Evolutionary conservation across 2,329 filamentous ascomycete species (phyloP), one percentile per base, ranked within the genome.

Genomic region (Gremmenia infestans): DNA sequence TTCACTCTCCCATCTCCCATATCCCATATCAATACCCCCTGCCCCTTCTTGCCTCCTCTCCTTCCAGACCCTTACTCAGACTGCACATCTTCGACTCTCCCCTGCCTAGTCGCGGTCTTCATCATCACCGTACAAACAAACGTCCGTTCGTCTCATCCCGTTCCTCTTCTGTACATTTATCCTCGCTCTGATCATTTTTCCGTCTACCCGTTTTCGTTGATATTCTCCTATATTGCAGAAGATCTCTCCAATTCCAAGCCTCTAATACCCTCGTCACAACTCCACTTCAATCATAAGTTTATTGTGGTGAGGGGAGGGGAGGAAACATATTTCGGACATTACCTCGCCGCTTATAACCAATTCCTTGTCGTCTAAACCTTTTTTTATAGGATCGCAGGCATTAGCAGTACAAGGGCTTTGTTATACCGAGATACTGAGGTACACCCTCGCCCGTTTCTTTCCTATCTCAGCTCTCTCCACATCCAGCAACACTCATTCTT

Each of bases 341-440:
- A 58, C 62, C 61, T 57, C 60, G 54, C 65, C 62, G 61, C 61
- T 66, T 67, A 61, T 56, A 51, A 52, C 55, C 53, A 58, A 48
- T 50, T 61, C 57, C 56, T 50, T 50, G 54, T 62, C 57, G 53
- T 58, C 53, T 57, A 57, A 57, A 54, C 57, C 65, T 63, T 64
- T 65, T 58, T 54, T 60, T 64, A 66, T 63, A 63, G 65, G 61
- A 62, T 62, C 63, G 61, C 11, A 17, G 2, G 5, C 14, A n/a
- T 40, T 3, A 5, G 37, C 37, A 9, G n/a, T 7, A 40, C 66
- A 65, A 67, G 65, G 66, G 63, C 56, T 63, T 60, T 66, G 60
- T 67, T 65, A 64, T 62, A 66, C 63, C 61, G 65, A 69, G 67
- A 64, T 62, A 66, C 63, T 62, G 66, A 69, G 67, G 63, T 67